A percentile compares a stretch with the other conserved stretches of the same genome.
phyloP scores from a whole-genome alignment of 1,284 basidiomycete species.

The Trichosporon sp. region DNA sequence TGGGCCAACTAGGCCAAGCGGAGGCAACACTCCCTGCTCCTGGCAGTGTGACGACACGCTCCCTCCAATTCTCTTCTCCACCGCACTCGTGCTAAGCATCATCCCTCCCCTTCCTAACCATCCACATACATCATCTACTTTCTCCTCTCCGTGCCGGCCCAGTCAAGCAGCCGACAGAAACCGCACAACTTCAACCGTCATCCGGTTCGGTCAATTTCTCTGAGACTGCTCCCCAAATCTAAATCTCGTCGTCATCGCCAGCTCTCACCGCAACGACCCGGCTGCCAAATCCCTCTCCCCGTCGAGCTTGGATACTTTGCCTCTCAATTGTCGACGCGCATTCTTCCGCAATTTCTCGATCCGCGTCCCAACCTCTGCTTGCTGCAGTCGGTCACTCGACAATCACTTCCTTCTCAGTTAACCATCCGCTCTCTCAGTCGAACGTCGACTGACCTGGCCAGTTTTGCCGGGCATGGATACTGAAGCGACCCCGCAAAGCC shows the following conservation, averaged over 20 bases:
- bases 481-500: slow-evolving; percentile 58
- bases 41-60: slow-evolving; percentile 3
- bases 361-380: not conserved
- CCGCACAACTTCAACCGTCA: not conserved
- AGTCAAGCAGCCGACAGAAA: not conserved
- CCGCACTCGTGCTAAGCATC: not conserved
- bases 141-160: not conserved
- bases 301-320: slow-evolving; percentile 1
- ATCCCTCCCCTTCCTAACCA: not conserved
- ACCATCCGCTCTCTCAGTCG: not conserved
- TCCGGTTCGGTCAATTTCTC: not conserved
- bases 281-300: not conserved
- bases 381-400: not conserved
- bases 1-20: too few species aligned
- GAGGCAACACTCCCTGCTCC: not conserved
- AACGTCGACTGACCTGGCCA: slow-evolving; percentile 3
- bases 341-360: not conserved
- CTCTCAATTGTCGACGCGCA: not conserved
- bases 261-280: slow-evolving; percentile 4
- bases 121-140: slow-evolving; percentile 1
- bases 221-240: not conserved
- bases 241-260: not conserved
- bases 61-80: slow-evolving; percentile 5
- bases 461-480: slow-evolving; percentile 56
- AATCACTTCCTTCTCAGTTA: not conserved